Conservation (phyloP, 2,329 filamentous ascomycete genomes). For the Drechslerella coelobrocha region DNA sequence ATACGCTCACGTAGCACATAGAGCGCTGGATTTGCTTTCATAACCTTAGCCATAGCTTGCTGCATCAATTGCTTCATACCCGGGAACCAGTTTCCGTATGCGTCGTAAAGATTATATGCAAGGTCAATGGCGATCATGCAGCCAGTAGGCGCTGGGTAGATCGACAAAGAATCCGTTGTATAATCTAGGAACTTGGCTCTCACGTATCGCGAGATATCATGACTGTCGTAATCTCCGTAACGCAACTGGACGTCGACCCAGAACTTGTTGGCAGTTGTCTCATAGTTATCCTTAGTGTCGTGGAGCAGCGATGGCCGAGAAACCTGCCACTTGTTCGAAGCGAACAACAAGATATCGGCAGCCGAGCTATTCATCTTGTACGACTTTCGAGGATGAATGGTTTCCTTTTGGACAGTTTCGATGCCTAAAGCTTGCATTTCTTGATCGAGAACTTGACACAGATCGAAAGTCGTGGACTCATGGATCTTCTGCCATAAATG, state of each 20-base stretch:
- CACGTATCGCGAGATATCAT: constrained; percentile 97
- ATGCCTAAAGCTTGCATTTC: constrained; percentile 95
- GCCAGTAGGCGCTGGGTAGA: constrained; percentile 95
- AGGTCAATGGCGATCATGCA: constrained; percentile 98
- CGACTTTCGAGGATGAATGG: constrained; percentile 96
- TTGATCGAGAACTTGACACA: constrained; percentile 98
- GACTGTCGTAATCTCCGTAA: constrained; percentile 98
- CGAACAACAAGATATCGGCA: constrained; percentile 94
- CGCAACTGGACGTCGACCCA: constrained; percentile 97
- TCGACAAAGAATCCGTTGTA: constrained; percentile 97
- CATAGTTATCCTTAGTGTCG: constrained; percentile 95
- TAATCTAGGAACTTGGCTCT: constrained; percentile 98
- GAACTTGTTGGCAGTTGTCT: constrained; percentile 96
- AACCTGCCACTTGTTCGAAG: constrained; percentile 98
- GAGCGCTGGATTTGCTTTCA: constrained; percentile 97
- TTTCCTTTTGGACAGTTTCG: constrained; percentile 98
- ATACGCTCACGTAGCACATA: constrained; percentile 98
- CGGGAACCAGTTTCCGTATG: constrained; percentile 98
- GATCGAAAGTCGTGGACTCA: constrained; percentile 81
- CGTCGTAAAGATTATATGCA: constrained; percentile 97
- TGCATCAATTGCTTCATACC: constrained; percentile 93
- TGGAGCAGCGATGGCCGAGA: constrained; percentile 90
- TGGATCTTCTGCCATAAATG: constrained; percentile 99
- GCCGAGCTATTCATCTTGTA: constrained; percentile 99
- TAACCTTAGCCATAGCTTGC: constrained; percentile 99